These are phyloP conservation scores for Dendrostoma leiphaemia DNA, from an alignment of 2,329 filamentous ascomycete genomes.

Conservation along the genomic window DNA sequence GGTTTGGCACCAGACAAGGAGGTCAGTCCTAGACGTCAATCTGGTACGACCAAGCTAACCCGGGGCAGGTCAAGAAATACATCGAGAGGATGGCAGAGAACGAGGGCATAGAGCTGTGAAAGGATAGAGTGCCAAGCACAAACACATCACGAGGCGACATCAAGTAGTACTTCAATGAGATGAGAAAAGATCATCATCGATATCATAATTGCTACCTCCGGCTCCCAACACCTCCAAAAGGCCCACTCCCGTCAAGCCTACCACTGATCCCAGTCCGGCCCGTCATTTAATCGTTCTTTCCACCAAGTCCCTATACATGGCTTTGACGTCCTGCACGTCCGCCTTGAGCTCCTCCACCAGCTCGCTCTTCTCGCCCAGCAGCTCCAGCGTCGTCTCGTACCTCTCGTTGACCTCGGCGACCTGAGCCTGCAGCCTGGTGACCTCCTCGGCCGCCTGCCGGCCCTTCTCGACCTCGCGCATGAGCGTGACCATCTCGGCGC, in stretches of 20 bases:
- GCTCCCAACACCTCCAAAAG: background rate
- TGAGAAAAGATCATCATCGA: conserved; percentile 12
- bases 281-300: conserved; percentile 72
- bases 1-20: conserved; percentile 85
- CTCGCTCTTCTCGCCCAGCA: conserved; percentile 97
- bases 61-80: conserved; percentile 65
- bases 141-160: background rate
- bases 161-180: background rate
- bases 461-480: conserved; percentile 84
- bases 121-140: background rate
- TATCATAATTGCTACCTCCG: conserved; percentile 11
- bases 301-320: conserved; percentile 91
- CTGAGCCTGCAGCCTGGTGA: conserved; percentile 65
- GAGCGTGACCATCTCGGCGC: conserved; percentile 84
- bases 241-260: background rate
- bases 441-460: conserved; percentile 55
- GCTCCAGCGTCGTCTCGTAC: conserved; percentile 88
- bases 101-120: conserved; percentile 69
- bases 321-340: conserved; percentile 91
- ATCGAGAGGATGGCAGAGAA: conserved; percentile 76
- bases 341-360: conserved; percentile 84
- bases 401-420: conserved; percentile 68
- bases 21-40: conserved; percentile 43
- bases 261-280: background rate
- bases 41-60: conserved; percentile 4